Conservation (phyloP, 2,329 filamentous ascomycete species). For the Blastomyces parvus region DNA sequence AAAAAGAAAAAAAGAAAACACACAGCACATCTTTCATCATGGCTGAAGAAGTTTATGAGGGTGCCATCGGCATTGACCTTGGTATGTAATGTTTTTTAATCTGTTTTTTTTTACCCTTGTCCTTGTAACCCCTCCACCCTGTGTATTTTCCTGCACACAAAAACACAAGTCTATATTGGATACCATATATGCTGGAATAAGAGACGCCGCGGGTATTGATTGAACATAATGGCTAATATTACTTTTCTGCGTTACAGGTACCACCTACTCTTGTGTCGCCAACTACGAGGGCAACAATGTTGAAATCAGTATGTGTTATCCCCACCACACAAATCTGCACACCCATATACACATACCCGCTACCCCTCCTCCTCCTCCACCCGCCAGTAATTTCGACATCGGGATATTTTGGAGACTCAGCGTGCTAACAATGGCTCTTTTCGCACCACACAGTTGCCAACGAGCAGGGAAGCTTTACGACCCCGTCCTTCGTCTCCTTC, state of each 20-base stretch:
- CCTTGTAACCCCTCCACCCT: neutral
- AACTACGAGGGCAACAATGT: constrained; percentile 99
- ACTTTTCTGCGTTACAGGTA: constrained; percentile 52
- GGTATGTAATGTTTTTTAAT: constrained; percentile 51
- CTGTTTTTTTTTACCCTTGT: neutral
- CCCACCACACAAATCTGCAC: constrained; percentile 2
- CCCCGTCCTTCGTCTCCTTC: constrained; percentile 98
- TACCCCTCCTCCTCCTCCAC: neutral
- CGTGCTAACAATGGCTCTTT: constrained; percentile 9
- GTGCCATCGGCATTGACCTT: constrained; percentile 99
- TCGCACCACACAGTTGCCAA: constrained; percentile 63
- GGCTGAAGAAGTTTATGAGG: constrained; percentile 95
- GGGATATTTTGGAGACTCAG: constrained; percentile 7
- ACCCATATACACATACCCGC: neutral
- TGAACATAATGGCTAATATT: constrained; percentile 19
- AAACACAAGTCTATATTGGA: neutral
- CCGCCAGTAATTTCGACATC: neutral
- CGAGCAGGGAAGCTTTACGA: constrained; percentile 98
- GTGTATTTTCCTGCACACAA: neutral
- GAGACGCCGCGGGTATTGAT: constrained; percentile 4
- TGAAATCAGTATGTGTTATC: constrained; percentile 69
- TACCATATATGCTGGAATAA: constrained; percentile 12
- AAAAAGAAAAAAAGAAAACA: constrained; percentile 3
- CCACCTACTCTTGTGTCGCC: constrained; percentile 99
- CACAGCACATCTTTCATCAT: constrained; percentile 47